These are phyloP conservation scores for Centella asiatica DNA, from an alignment of 129 eudicot genomes.

Conservation along the genomic window DNA sequence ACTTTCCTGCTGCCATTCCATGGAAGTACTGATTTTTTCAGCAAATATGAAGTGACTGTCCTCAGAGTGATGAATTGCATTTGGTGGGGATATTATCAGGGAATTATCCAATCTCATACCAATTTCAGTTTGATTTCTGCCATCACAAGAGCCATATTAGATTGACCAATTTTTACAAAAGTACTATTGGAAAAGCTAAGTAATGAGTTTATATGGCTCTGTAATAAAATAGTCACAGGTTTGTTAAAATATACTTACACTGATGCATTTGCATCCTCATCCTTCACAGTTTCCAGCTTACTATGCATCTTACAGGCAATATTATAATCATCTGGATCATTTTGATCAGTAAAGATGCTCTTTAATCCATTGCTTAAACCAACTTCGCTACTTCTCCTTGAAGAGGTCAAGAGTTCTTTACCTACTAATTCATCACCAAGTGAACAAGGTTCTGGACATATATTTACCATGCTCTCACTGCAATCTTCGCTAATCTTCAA, in stretches of 20 bases:
- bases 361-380: no score
- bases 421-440: no score
- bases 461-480: no score
- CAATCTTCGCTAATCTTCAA: no score
- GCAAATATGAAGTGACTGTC: background rate
- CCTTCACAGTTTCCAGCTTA: no score
- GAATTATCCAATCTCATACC: background rate
- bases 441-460: no score
- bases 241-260: conserved; percentile 34
- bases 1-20: background rate
- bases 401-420: no score
- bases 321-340: no score
- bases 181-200: background rate
- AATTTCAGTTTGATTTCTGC: no score
- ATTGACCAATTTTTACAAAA: conserved; percentile 6
- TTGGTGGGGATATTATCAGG: background rate
- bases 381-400: no score
- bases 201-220: conserved; percentile 1
- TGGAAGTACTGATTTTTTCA: conserved; percentile 11
- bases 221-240: conserved; percentile 2
- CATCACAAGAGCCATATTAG: conserved; percentile 9
- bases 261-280: conserved; percentile 19
- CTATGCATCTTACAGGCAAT: no score
- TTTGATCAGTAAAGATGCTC: no score
- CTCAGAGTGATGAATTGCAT: conserved; percentile 3